Base-by-base conservation (phyloP, 495 filamentous ascomycete species). In the Filosporella fistucella region DNA sequence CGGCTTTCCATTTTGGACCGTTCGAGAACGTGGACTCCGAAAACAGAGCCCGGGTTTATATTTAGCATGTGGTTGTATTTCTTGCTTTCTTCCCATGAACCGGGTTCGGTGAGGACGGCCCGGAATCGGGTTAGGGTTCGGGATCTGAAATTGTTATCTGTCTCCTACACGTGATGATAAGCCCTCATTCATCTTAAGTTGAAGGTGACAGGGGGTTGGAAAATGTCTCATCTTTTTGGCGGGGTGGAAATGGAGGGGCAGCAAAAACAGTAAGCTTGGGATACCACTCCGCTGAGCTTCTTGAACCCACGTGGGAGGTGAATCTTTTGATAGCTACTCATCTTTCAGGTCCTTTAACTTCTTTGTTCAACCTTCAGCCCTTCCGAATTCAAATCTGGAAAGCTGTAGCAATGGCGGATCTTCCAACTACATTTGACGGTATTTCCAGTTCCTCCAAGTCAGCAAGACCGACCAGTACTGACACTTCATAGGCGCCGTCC, bases 401-500 rank as follows among this genome's bases (percentile, higher is more conserved):
- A 12, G 9, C 5, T 38, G 10, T 6, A 20, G 10, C 16, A 29
- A 82, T 81, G 77, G 56, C 73, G 49, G 63, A 68, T 45, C 75
- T 81, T 50, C 76, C 78, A 20, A 68, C 68, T 47, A 75, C 74
- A 42, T 80, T 76, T 63, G 53, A 73, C 42, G 72, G 78, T 76
- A 59, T 42, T 20, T 47, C 29, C 44, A 39, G 28, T 39, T 53
- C 51, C 49, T 46, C 35, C 42, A 28, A 20, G 33, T 10, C 16
- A 14, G 4, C 47, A 33, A 39, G 5, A 28, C n/a, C 40, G 18
- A 21, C 9, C 1, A 24, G 28, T 24, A 43, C 36, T 14, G 4
- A 18, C 37, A 24, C 23, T 18, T 18, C 11, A 29, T 62, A 93
- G 89, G 77, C 36, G 78, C 85, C 42, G 82, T 97, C 65, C 80